Percentiles rank a stretch among this genome's conserved stretches.
Conservation (phyloP, 306 rosid genomes). For the Pterocarpus macrocarpus region DNA sequence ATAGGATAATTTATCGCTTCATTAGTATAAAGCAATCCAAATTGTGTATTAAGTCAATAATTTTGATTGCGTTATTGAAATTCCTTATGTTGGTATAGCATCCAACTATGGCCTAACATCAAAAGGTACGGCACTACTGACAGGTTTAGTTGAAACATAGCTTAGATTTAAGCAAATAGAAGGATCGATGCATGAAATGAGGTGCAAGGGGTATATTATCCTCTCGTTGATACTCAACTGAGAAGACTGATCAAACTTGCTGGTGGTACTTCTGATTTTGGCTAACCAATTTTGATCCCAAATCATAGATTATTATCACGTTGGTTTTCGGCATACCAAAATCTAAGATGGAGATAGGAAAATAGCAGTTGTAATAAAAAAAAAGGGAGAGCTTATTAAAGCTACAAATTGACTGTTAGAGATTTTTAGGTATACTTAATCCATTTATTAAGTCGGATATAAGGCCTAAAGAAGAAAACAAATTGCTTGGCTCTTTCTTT, state of each 20-base stretch:
- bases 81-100: constrained; percentile 1
- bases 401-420: neutral
- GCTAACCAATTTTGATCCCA: neutral
- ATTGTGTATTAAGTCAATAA: constrained; percentile 7
- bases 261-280: neutral
- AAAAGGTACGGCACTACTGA: neutral
- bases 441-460: neutral
- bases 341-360: neutral
- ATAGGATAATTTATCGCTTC: neutral
- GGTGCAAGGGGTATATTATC: neutral
- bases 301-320: too few relatives aligned
- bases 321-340: neutral
- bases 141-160: neutral
- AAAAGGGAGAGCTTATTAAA: neutral
- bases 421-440: neutral
- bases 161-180: neutral
- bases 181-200: neutral
- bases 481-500: neutral
- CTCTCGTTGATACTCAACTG: neutral
- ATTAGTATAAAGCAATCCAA: neutral
- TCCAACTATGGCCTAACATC: neutral
- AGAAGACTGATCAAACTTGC: neutral
- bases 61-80: neutral
- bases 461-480: neutral
- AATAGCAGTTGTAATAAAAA: neutral